phyloP scores from a whole-genome alignment of 441 rosid species.

The Theobroma grandiflorum region DNA sequence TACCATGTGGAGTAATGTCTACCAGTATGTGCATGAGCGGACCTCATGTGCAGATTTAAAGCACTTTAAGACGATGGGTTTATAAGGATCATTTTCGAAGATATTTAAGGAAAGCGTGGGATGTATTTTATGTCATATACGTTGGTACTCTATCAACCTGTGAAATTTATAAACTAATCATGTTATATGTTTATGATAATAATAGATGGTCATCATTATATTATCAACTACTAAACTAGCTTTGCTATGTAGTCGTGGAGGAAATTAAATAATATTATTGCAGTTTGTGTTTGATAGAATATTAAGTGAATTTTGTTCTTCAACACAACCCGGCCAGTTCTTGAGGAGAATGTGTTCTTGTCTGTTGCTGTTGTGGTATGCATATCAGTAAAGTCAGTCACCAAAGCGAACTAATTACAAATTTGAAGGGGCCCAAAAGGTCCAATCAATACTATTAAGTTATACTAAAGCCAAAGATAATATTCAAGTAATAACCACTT shows the following conservation, averaged over 20 bases:
- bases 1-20: neutral
- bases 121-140: neutral
- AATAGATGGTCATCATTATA: neutral
- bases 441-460: neutral
- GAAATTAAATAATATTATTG: constrained; percentile 8
- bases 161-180: neutral
- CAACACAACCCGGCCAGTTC: neutral
- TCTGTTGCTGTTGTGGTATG: neutral
- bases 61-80: neutral
- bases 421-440: neutral
- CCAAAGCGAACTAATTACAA: neutral
- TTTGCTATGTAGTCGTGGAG: constrained; percentile 11
- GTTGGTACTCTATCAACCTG: neutral
- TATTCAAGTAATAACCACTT: neutral
- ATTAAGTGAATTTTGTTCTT: neutral
- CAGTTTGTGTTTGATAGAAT: neutral
- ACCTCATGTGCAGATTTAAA: neutral
- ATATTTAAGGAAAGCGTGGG: neutral
- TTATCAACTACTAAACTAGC: constrained; percentile 13
- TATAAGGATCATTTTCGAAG: neutral
- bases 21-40: neutral
- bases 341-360: constrained; percentile 2
- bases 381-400: constrained; percentile 1
- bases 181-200: constrained; percentile 11
- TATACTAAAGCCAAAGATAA: neutral